A percentile compares a stretch with the other conserved stretches of the same genome.
Conservation (phyloP, 2,329 filamentous ascomycete genomes). For the Xylaria digitata region DNA sequence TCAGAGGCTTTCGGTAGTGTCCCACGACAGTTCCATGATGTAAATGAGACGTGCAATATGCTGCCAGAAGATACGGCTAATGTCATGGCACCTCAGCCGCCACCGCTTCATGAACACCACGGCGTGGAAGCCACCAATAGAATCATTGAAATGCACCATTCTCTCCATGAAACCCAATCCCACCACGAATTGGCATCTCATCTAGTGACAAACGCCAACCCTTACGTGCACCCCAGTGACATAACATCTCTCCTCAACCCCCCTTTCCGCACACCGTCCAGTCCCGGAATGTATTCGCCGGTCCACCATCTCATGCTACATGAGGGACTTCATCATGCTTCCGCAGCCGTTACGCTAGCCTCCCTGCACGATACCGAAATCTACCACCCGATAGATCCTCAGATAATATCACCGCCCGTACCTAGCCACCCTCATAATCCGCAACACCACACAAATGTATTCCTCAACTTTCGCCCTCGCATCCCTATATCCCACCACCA, state of each 20-base stretch:
- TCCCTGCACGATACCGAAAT: conserved; percentile 51
- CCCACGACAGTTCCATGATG: conserved; percentile 39
- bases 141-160: conserved; percentile 42
- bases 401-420: conserved; percentile 62
- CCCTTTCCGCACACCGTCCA: conserved; percentile 39
- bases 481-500: conserved; percentile 41
- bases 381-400: conserved; percentile 70
- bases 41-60: conserved; percentile 37
- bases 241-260: conserved; percentile 59
- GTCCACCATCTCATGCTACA: conserved; percentile 48
- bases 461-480: conserved; percentile 25
- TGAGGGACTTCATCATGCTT: conserved; percentile 43
- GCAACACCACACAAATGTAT: conserved; percentile 18
- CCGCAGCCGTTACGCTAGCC: conserved; percentile 43
- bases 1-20: conserved; percentile 21
- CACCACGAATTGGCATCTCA: conserved; percentile 46
- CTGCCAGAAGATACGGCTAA: conserved; percentile 32
- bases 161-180: conserved; percentile 36
- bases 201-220: conserved; percentile 47
- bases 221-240: conserved; percentile 62
- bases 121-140: conserved; percentile 41
- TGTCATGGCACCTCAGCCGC: conserved; percentile 36
- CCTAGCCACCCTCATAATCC: conserved; percentile 47
- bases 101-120: conserved; percentile 35
- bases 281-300: conserved; percentile 46